A percentile compares a stretch with the other conserved stretches of the same genome.
Evolutionary conservation across 306 rosid species (phyloP).

Genomic region (Lathyrus tuberosus): DNA sequence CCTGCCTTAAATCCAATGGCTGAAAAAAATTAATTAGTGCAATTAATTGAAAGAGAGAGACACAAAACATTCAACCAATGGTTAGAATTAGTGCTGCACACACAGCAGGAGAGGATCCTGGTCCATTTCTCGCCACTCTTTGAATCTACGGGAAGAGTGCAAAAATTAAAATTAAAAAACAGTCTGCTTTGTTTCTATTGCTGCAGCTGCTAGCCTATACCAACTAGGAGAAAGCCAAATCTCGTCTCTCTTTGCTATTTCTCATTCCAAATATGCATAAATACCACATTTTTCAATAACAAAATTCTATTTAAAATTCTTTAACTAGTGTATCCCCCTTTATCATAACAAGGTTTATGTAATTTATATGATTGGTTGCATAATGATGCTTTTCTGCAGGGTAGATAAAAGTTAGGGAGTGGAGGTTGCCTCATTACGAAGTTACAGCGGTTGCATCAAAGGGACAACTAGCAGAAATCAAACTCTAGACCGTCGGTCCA

Average conservation of each 20-base stretch:
- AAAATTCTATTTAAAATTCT: neutral
- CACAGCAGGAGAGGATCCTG: too few species aligned
- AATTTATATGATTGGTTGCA: slow-evolving; percentile 11
- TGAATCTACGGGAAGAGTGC: neutral
- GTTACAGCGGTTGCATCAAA: neutral
- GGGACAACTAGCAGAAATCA: neutral
- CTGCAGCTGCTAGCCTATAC: neutral
- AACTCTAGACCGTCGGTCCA: neutral
- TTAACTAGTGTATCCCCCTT: neutral
- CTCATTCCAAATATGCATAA: neutral
- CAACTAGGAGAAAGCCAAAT: neutral
- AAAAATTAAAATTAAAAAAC: neutral
- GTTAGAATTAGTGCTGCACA: too few species aligned
- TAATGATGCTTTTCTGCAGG: neutral
- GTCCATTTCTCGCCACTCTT: neutral
- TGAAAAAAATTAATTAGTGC: too few species aligned
- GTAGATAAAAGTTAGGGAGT: neutral
- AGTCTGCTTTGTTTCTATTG: neutral
- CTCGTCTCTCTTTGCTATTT: neutral
- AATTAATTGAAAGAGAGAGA: too few species aligned
- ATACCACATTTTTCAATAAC: neutral
- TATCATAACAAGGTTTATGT: slow-evolving; percentile 22
- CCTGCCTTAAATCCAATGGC: too few species aligned
- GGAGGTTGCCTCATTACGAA: neutral
- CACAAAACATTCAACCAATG: too few species aligned